These are phyloP conservation scores for Verbascum thapsus DNA, from an alignment of 257 asterid species.

Conservation along the genomic window DNA sequence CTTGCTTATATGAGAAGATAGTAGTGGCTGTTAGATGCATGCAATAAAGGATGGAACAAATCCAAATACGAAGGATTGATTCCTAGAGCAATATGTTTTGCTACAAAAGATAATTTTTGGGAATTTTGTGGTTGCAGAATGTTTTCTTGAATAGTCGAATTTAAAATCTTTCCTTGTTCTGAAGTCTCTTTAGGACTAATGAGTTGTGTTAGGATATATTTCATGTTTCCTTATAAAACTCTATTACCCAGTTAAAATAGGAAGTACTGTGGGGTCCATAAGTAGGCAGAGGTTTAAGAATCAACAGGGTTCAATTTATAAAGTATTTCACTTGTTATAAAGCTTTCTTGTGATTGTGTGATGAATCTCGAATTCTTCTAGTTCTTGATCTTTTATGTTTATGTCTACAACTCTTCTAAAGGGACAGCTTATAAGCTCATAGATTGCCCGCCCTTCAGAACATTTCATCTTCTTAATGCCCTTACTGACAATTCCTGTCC, in stretches of 20 bases:
- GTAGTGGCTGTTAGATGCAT: conserved; percentile 5
- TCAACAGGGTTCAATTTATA: neutral
- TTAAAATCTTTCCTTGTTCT: too few relatives aligned
- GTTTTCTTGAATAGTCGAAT: too few relatives aligned
- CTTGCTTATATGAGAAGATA: neutral
- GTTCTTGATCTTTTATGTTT: conserved; percentile 3
- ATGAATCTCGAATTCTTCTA: neutral
- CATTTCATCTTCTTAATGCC: neutral
- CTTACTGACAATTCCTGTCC: neutral
- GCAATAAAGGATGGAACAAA: conserved; percentile 2
- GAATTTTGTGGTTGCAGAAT: too few relatives aligned
- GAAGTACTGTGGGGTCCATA: neutral
- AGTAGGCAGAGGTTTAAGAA: neutral
- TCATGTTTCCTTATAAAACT: neutral
- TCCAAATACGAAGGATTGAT: neutral
- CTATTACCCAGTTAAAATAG: neutral
- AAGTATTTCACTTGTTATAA: neutral
- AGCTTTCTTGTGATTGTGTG: neutral
- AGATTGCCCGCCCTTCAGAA: neutral
- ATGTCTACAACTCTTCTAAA: neutral
- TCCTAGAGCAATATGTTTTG: too few relatives aligned
- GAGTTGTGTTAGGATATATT: neutral
- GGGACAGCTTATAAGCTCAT: too few relatives aligned
- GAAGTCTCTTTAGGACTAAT: too few relatives aligned
- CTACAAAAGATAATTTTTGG: too few relatives aligned